phyloP scores from a whole-genome alignment of 495 filamentous ascomycete genomes.

The Filosporella fistucella region DNA sequence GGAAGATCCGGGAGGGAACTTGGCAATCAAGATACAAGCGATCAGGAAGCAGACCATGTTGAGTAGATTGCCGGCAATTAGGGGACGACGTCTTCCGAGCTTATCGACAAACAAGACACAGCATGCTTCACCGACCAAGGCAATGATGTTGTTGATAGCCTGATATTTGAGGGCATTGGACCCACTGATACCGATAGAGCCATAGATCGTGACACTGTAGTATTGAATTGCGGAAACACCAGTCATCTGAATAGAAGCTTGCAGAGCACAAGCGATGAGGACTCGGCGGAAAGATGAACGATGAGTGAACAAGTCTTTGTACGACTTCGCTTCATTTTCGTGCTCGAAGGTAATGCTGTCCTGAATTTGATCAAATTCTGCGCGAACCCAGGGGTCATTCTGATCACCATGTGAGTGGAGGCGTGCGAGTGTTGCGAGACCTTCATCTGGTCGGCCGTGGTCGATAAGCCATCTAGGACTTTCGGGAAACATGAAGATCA shows the following conservation, averaged over 20 bases:
- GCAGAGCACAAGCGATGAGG: slow-evolving; percentile 61
- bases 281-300: slow-evolving; percentile 63
- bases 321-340: slow-evolving; percentile 66
- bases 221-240: slow-evolving; percentile 73
- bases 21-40: slow-evolving; percentile 45
- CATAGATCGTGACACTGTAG: slow-evolving; percentile 62
- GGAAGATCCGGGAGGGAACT: slow-evolving; percentile 48
- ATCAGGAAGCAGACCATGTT: slow-evolving; percentile 44
- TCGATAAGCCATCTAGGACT: slow-evolving; percentile 57
- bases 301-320: slow-evolving; percentile 59
- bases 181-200: slow-evolving; percentile 60
- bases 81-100: slow-evolving; percentile 58
- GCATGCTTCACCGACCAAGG: slow-evolving; percentile 56
- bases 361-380: slow-evolving; percentile 64
- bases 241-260: slow-evolving; percentile 69
- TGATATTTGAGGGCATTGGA: slow-evolving; percentile 67
- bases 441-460: slow-evolving; percentile 44
- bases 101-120: slow-evolving; percentile 67
- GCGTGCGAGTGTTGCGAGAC: slow-evolving; percentile 50
- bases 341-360: slow-evolving; percentile 50
- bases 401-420: slow-evolving; percentile 55
- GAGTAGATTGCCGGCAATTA: slow-evolving; percentile 61
- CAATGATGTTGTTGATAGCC: slow-evolving; percentile 65
- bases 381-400: slow-evolving; percentile 56
- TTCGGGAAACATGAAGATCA: slow-evolving; percentile 58